Base-by-base conservation (phyloP, 306 rosid species). In the Gastrolobium bilobum region DNA sequence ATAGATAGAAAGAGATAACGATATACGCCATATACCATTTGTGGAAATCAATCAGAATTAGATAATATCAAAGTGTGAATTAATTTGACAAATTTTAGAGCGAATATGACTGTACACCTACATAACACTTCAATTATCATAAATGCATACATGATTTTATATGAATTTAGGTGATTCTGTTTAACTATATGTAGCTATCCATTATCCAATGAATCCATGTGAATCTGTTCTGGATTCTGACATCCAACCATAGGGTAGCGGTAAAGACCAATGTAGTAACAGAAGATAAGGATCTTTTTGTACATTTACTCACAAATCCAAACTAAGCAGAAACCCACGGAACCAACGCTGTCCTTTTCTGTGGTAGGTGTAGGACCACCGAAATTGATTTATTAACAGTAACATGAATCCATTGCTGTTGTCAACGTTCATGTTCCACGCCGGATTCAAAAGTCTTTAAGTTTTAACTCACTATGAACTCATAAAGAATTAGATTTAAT, bases 381-480 rank as follows among this genome's bases (percentile, higher is more conserved):
- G 56, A 14, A 14, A 73, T 30, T 11, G 30, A 40, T 29, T 42
- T 11, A 39, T 38, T 4, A 7, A 7, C 64, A 79, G 56, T 3
- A 20, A 20, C 39, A 26, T n/a, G 72, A 65, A 9, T 48, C 72
- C 85, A 48, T 29, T 35, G 39, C 8, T 59, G 13, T 40, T 59
- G 77, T 81, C 68, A 51, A 82, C 58, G 33, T 47, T 81, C 8
- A 48, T 35, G 34, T 52, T 10, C 53, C 44, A 33, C 15, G 39
- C 44, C 6, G 52, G 38, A 20, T n/a, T 20, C 35, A 33, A 34
- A 50, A 56, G 48, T 48, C 52, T 35, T 38, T 20, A 20, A 20
- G 26, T 20, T 20, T 37, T 38, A 75, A 34, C 30, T 53, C 26
- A 35, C 15, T 76, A 4, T 15, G 40, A 26, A 33, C 43, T 66